Evolutionary conservation across 2,329 filamentous ascomycete species (phyloP).

Genomic region (Alternaria gaisen): DNA sequence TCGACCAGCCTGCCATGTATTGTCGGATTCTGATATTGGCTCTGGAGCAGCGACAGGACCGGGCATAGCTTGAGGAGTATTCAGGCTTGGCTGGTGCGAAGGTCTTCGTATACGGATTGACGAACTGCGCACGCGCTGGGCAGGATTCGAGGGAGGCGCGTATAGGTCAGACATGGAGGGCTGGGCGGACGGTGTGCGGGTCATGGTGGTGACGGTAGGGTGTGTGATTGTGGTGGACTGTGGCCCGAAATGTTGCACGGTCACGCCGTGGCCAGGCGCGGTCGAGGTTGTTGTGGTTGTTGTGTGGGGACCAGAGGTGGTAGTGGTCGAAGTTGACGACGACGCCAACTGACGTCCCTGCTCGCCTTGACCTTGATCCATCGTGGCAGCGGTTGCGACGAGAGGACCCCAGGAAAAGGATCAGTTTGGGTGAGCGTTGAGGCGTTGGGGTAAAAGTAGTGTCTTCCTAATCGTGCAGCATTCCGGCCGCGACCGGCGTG

Average conservation of each 20-base stretch:
- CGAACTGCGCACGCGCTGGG: slow-evolving; percentile 27
- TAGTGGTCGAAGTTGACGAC: slow-evolving; percentile 35
- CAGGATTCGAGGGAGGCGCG: slow-evolving; percentile 15
- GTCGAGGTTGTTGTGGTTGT: slow-evolving; percentile 41
- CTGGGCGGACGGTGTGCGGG: slow-evolving; percentile 24
- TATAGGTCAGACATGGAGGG: slow-evolving; percentile 17
- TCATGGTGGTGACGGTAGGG: slow-evolving; percentile 44
- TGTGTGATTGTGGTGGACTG: slow-evolving; percentile 37
- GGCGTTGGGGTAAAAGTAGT: slow-evolving; percentile 19
- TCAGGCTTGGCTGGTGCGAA: slow-evolving; percentile 12
- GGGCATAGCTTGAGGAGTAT: slow-evolving; percentile 8
- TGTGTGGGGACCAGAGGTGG: slow-evolving; percentile 38
- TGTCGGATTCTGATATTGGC: slow-evolving; percentile 16
- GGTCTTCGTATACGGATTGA: slow-evolving; percentile 44
- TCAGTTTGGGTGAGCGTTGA: neutral
- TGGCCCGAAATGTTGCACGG: slow-evolving; percentile 32
- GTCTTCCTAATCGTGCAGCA: slow-evolving; percentile 23
- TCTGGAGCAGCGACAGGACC: neutral
- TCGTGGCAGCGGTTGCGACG: slow-evolving; percentile 9
- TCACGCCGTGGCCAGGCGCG: slow-evolving; percentile 27
- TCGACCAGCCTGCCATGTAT: slow-evolving; percentile 31
- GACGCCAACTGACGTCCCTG: slow-evolving; percentile 18
- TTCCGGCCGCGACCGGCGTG: slow-evolving; percentile 28
- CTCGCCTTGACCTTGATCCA: slow-evolving; percentile 24
- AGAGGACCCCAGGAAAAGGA: neutral